Base-by-base conservation (phyloP, 2,329 filamentous ascomycete genomes). In the Cladophialophora carrionii region DNA sequence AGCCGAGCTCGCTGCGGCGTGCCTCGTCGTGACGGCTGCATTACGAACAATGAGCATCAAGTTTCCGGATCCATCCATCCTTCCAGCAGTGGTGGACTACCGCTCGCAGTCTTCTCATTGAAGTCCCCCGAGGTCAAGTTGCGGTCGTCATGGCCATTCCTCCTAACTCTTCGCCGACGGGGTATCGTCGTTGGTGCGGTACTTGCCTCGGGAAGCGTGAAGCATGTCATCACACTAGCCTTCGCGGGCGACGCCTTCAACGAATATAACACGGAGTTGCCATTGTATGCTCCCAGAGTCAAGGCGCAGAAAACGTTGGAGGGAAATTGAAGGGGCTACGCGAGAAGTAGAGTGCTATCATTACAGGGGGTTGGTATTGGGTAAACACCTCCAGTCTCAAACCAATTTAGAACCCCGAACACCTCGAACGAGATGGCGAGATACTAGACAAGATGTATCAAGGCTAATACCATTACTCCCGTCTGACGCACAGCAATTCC, bases 101-200 rank as follows among this genome's bases (percentile, higher is more conserved):
- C 73, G 41, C 53, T 65, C 73, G 1, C 53, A 66, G 1, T 12
- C 60, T 1, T 65, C 57, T 77, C 2, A 66, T 69, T 32, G 52
- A 69, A 10, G 68, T 69, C 8, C 72, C 77, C 22, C 68, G 64
- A 14, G 73, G 73, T 14, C 71, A 76, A 57, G 73, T 77, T 58
- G 74, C 68, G 1, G 68, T 77, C 2, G 70, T 77, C 6, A 57
- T 61, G 37, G 63, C 63, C 1, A 61, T 65, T 32, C 63, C 63
- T 2, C 63, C 63, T 31, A 61, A 65, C 24, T 43, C 58, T 6
- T 43, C 54, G 46, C 54, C 14, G 61, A 24, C 63, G 61, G 31
- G 20, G 51, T 6, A 54, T 52, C 53, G 57, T 65, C 20, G 57
- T 65, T 1, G 63, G 61, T 9, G 63, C 63, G 0, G 60, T 57